phyloP scores from a whole-genome alignment of 148 eudicot genomes.

The Pouteria glomerata region DNA sequence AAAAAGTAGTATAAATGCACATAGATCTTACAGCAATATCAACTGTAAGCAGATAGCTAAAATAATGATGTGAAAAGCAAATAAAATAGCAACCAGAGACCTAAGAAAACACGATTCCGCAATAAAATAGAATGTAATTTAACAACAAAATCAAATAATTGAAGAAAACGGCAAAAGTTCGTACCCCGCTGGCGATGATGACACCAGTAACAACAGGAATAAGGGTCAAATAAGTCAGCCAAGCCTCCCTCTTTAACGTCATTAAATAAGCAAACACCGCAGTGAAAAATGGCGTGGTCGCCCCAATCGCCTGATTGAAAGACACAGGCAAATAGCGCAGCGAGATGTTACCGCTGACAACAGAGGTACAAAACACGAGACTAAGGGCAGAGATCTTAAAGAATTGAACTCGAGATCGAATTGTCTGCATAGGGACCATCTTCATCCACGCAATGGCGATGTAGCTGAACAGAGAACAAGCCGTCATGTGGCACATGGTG shows the following conservation, averaged over 20 bases:
- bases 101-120: neutral
- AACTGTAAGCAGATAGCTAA: too few species aligned
- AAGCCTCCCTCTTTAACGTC: slow-evolving; percentile 34
- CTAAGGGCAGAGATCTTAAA: slow-evolving; percentile 26
- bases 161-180: neutral
- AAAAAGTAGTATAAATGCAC: too few species aligned
- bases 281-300: slow-evolving; percentile 40
- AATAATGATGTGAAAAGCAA: neutral
- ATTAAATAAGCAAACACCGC: slow-evolving; percentile 32
- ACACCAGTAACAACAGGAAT: slow-evolving; percentile 38
- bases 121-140: too few species aligned
- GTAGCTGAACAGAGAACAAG: slow-evolving; percentile 36
- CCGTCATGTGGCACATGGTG: slow-evolving; percentile 40
- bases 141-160: neutral
- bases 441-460: slow-evolving; percentile 31
- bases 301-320: slow-evolving; percentile 31
- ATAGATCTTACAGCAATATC: too few species aligned
- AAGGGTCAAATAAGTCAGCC: slow-evolving; percentile 27
- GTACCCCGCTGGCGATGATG: slow-evolving; percentile 39
- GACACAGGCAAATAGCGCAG: slow-evolving; percentile 25
- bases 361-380: slow-evolving; percentile 25
- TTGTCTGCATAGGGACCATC: slow-evolving; percentile 33
- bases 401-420: slow-evolving; percentile 27
- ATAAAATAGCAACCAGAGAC: neutral
- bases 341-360: slow-evolving; percentile 29